Base-by-base conservation (phyloP, 208 protist species). In the Leptomonas seymouri region DNA sequence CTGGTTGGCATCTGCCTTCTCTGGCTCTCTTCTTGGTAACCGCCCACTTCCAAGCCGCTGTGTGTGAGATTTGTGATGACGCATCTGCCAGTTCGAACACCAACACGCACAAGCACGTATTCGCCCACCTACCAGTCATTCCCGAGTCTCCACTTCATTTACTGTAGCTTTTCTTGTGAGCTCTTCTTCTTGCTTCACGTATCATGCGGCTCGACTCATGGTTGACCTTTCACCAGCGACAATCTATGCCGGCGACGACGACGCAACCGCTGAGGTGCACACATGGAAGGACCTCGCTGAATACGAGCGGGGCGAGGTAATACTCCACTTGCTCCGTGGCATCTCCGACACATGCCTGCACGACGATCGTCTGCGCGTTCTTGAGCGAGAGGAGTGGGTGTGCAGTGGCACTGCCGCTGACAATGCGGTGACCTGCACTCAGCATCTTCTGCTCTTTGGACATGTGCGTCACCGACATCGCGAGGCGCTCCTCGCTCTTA, bases 271-370 rank as follows among this genome's bases (percentile, higher is more conserved):
- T n/a, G 55, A 39, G n/a, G 65, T 70, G 31, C 62, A 78, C 45
- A 67, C 73, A 61, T 95, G 90, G 90, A 59, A 42, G 36, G 63
- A 75, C 3, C 78, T 95, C 59, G 74, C 86, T 3, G 82, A 93
- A 23, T 95, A 95, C 64, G 90, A 95, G 67, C 78, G 74, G 28
- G 64, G 54, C 7, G 90, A 93, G 73, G 76, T 75, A 31, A 79
- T 91, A 28, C 67, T 78, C 49, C 60, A 77, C 9, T 59, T 93
- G 5, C 76, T 87, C 36, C 78, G 78, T 20, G 58, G 81, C 53
- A 78, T 93, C 54, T 61, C 60, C 15, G 70, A 36, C 27, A 77
- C 82, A 27, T 82, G 89, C 34, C 87, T 94, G 67, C 56, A 55
- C 23, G 31, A 70, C 15, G 89, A 90, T 66, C 58, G 65, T 9